Evolutionary conservation across 2,329 filamentous ascomycete genomes (phyloP).

Genomic region (Neonectria coccinea): DNA sequence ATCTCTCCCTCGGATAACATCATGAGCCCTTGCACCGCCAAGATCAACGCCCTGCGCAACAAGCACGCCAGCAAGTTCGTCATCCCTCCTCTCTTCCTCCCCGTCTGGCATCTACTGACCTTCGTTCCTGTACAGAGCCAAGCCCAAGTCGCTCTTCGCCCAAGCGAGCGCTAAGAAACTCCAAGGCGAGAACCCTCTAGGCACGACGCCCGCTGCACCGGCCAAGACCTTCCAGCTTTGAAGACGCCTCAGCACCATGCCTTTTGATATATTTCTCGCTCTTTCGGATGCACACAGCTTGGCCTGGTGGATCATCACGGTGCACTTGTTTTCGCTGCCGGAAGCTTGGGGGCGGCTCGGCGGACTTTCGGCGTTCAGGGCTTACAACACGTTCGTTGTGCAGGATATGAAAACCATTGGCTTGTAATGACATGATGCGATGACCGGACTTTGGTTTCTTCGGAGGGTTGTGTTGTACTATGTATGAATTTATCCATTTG

Average conservation of each 20-base stretch:
- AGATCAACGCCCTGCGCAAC: conserved; percentile 82
- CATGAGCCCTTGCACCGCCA: conserved; percentile 87
- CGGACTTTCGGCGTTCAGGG: conserved; percentile 39
- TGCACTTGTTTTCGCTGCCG: conserved; percentile 31
- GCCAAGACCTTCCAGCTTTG: conserved; percentile 43
- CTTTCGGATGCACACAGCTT: conserved; percentile 33
- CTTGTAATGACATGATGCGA: conserved; percentile 48
- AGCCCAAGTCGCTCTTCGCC: conserved; percentile 76
- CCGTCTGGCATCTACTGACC: conserved; percentile 35
- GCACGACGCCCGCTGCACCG: conserved; percentile 52
- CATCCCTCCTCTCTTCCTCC: not conserved
- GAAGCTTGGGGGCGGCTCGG: conserved; percentile 39
- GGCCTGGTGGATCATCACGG: conserved; percentile 25
- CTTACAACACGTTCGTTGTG: conserved; percentile 31
- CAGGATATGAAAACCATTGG: conserved; percentile 39
- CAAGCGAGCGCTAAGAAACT: conserved; percentile 74
- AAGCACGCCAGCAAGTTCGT: conserved; percentile 83
- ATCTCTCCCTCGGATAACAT: conserved; percentile 89
- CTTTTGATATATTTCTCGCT: conserved; percentile 18
- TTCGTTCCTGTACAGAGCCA: conserved; percentile 58
- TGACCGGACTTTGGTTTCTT: conserved; percentile 40
- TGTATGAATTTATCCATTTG: conserved; percentile 39
- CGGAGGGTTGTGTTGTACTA: conserved; percentile 34
- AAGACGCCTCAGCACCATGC: conserved; percentile 6
- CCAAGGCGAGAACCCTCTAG: conserved; percentile 58